A percentile compares a stretch with the other conserved stretches of the same genome.
These are phyloP conservation scores for Juncus effusus DNA, from an alignment of 176 grass and related monocot species.

Conservation along the genomic window DNA sequence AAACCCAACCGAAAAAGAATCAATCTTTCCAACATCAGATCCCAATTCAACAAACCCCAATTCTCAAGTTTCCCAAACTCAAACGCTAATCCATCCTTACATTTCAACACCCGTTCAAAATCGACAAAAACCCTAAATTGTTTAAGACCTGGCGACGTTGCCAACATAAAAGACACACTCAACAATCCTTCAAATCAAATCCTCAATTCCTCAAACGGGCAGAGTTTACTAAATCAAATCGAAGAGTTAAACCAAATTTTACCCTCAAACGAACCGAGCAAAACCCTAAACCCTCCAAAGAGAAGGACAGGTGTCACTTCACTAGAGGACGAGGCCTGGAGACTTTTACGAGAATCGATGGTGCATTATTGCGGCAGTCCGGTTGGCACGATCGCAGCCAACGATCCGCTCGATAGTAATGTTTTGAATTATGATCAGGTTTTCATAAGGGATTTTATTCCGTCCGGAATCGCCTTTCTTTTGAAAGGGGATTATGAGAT, in stretches of 20 bases:
- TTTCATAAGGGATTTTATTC: slow-evolving; percentile 89
- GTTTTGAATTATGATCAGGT: slow-evolving; percentile 79
- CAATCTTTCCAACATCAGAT: slow-evolving; percentile 13
- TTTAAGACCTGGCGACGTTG: slow-evolving; percentile 35
- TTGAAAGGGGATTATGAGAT: slow-evolving; percentile 88
- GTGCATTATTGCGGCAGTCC: slow-evolving; percentile 80
- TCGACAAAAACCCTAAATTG: slow-evolving; percentile 35
- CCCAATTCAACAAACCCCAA: slow-evolving; percentile 10
- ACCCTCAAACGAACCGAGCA: background rate
- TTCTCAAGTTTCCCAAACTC: slow-evolving; percentile 11
- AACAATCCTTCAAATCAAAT: slow-evolving; percentile 39
- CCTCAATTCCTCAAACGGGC: slow-evolving; percentile 28
- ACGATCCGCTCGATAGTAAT: slow-evolving; percentile 70
- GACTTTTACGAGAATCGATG: slow-evolving; percentile 58
- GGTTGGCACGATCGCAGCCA: slow-evolving; percentile 84
- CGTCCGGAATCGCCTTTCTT: slow-evolving; percentile 78
- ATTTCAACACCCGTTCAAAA: background rate
- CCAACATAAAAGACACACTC: slow-evolving; percentile 34
- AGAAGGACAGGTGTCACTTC: slow-evolving; percentile 30
- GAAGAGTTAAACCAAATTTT: background rate
- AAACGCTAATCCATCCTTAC: slow-evolving; percentile 13
- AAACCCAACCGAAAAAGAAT: slow-evolving; percentile 27
- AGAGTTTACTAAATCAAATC: slow-evolving; percentile 35
- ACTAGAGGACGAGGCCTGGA: slow-evolving; percentile 74
- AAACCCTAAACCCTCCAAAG: slow-evolving; percentile 23